Evolutionary conservation across 192 early-diverging fungal genomes (phyloP).

Genomic region (Coemansia sp.): DNA sequence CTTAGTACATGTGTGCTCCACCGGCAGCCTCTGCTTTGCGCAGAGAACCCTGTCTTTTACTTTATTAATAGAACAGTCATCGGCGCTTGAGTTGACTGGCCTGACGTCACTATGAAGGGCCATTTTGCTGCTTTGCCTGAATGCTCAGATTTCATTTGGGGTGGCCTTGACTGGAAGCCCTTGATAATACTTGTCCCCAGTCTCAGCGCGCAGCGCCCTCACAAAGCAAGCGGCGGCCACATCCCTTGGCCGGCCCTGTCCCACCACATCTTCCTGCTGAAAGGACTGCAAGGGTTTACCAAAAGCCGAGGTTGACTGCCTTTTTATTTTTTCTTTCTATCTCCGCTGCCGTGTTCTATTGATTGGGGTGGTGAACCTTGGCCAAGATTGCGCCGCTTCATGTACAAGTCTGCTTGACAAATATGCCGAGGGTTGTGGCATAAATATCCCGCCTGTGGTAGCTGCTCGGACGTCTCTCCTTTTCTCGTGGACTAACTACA

Average conservation of each 20-base stretch:
- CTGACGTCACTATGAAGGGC: neutral
- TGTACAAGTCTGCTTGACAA: neutral
- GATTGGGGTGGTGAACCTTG: neutral
- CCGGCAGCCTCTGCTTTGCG: neutral
- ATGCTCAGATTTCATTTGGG: no score
- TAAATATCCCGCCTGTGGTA: neutral
- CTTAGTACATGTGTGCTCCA: neutral
- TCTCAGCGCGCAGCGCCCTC: no score
- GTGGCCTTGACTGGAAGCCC: slow-evolving; percentile 1
- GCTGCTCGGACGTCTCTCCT: neutral
- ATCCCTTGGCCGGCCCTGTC: neutral
- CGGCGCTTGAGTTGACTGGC: no score
- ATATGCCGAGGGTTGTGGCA: neutral
- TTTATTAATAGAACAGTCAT: no score
- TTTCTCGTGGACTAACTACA: neutral
- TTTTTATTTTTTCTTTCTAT: neutral
- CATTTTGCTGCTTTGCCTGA: neutral
- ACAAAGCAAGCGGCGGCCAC: neutral
- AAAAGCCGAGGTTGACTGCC: slow-evolving; percentile 3
- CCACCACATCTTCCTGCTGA: neutral
- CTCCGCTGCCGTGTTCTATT: neutral
- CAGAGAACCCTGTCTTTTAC: no score
- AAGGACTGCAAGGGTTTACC: neutral
- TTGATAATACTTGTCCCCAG: no score
- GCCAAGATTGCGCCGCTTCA: neutral